These are phyloP conservation scores for Pythium dissimile DNA, from an alignment of 352 stramenopile species.

Conservation along the genomic window DNA sequence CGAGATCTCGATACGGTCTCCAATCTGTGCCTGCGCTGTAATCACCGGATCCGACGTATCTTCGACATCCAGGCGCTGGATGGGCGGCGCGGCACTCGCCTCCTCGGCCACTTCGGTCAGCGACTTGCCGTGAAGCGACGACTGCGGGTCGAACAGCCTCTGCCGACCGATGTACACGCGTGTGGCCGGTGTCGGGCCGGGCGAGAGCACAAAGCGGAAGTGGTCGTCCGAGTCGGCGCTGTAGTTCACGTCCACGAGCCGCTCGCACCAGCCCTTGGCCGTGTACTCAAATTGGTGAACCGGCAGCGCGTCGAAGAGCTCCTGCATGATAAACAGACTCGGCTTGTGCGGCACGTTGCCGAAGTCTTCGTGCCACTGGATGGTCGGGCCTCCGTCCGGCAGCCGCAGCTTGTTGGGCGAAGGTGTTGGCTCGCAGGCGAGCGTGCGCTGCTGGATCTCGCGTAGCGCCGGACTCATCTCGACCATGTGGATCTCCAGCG, in stretches of 20 bases:
- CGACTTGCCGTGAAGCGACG: slow-evolving; percentile 22
- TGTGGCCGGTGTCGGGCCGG: slow-evolving; percentile 87
- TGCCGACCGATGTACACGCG: slow-evolving; percentile 85
- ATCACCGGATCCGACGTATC: slow-evolving; percentile 42
- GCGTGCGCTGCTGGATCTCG: slow-evolving; percentile 85
- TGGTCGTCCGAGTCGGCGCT: slow-evolving; percentile 71
- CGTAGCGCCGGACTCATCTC: slow-evolving; percentile 89
- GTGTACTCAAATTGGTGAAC: slow-evolving; percentile 96
- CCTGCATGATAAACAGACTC: slow-evolving; percentile 87
- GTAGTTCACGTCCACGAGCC: slow-evolving; percentile 90
- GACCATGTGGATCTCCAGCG: slow-evolving; percentile 88
- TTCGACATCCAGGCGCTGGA: slow-evolving; percentile 53
- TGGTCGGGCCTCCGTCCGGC: slow-evolving; percentile 39
- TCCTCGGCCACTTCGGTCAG: slow-evolving; percentile 17
- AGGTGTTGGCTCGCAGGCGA: slow-evolving; percentile 43
- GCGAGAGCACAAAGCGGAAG: slow-evolving; percentile 93
- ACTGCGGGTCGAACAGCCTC: slow-evolving; percentile 69
- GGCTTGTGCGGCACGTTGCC: slow-evolving; percentile 68
- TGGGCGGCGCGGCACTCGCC: slow-evolving; percentile 20
- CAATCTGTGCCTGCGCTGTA: slow-evolving; percentile 53
- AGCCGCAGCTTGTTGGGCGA: slow-evolving; percentile 47
- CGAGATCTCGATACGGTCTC: slow-evolving; percentile 93
- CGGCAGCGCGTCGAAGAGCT: slow-evolving; percentile 94
- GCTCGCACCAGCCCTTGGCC: slow-evolving; percentile 90
- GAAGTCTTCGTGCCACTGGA: slow-evolving; percentile 89